These are phyloP conservation scores for Staphylotrichum tortipilum DNA, from an alignment of 495 filamentous ascomycete genomes.

Conservation along the genomic window DNA sequence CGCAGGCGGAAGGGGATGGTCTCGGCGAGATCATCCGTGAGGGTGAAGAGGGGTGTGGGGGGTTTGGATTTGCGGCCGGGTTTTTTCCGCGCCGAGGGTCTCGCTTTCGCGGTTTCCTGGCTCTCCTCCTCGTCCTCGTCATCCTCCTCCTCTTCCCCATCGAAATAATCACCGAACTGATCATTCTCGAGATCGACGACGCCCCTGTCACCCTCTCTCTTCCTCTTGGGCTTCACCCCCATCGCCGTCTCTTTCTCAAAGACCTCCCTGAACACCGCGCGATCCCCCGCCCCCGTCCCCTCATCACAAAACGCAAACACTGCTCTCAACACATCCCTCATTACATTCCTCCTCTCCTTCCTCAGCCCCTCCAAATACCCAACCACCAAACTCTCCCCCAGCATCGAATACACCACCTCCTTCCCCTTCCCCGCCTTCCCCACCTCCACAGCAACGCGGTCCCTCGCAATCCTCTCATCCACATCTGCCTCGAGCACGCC, in stretches of 20 bases:
- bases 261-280: constrained; percentile 38
- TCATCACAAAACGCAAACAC: constrained; percentile 33
- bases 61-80: not conserved
- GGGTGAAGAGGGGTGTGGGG: not conserved
- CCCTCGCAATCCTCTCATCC: constrained; percentile 42
- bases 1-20: constrained; percentile 57
- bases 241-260: constrained; percentile 40
- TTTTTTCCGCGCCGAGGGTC: not conserved
- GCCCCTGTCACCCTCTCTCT: constrained; percentile 28
- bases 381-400: constrained; percentile 23
- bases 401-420: constrained; percentile 12
- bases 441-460: constrained; percentile 8
- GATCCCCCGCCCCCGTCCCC: constrained; percentile 18
- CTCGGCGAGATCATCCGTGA: constrained; percentile 41
- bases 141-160: constrained; percentile 28
- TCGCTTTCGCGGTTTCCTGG: not conserved
- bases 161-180: constrained; percentile 37
- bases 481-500: constrained; percentile 71
- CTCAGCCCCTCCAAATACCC: constrained; percentile 25
- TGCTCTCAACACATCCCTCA: constrained; percentile 36
- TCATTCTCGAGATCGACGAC: constrained; percentile 40
- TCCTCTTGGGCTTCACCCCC: constrained; percentile 44
- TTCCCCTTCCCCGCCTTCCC: not conserved
- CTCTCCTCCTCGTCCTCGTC: not conserved
- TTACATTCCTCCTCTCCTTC: constrained; percentile 19